Evolutionary conservation across 345 rosid species (phyloP), one percentile per base, ranked within the genome.

Genomic region (Tarenaya hassleriana): DNA sequence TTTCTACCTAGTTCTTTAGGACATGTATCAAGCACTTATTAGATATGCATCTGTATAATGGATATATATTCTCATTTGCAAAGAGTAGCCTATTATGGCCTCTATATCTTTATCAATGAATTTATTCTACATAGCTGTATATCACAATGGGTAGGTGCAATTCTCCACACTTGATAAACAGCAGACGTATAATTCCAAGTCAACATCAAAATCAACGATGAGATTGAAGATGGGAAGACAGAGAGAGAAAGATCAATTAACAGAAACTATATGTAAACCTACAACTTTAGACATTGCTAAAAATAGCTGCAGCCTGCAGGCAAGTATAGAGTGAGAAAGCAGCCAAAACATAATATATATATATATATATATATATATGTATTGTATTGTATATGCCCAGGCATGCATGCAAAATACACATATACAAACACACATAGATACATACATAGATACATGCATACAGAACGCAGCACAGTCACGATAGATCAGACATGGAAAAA

Each of bases 101-200:
- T 67, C 46, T 58, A 59, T 57, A 52, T 51, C 71, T 47, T 69
- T 65, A 62, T 63, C 24, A 20, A 47, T 5, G 80, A 72, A 74
- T 68, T 68, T 70, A 75, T 80, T 73, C 83, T 73, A 63, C 73
- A 70, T 73, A 75, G 73, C 75, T 75, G 77, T 60, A 69, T 75
- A 73, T 75, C 62, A 65, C 53, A 17, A n/a, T n/a, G n/a, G n/a
- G n/a, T 24, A 8, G 15, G 29, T 24, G 29, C 29, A 24, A 24
- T 24, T 24, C 2, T 24, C 29, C 29, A 24, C n/a, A 24, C 29
- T 24, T 24, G 29, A 24, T 24, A 24, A 24, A 24, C 29, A 24
- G 29, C 29, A 24, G 29, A 24, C 2, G 2, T 24, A 24, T 24
- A 24, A 24, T 24, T 24, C 29, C 29, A 5, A 24, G 29, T 24